Conservation (phyloP, 176 grass and related monocot species). For the Ensete glaucum region DNA sequence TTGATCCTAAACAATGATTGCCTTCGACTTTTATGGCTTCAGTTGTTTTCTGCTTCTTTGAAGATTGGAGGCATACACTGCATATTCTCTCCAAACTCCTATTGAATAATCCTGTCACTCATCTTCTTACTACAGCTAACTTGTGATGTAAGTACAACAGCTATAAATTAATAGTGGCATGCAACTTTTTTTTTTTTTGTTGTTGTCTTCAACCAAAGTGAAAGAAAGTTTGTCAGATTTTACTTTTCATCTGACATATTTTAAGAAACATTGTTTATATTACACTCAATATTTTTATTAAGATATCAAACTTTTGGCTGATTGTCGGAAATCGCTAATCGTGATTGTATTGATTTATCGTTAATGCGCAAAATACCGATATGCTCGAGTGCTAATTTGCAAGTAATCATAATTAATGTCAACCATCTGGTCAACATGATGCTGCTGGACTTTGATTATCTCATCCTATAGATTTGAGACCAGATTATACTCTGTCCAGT, state of each 20-base stretch:
- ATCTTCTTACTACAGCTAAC: neutral
- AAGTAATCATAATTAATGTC: too few relatives aligned
- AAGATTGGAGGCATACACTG: neutral
- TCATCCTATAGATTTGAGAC: too few relatives aligned
- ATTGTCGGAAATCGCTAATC: neutral
- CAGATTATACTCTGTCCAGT: too few relatives aligned
- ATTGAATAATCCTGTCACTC: neutral
- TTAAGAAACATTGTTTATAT: neutral
- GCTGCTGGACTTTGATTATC: too few relatives aligned
- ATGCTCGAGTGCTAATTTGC: neutral
- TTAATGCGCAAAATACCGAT: too few relatives aligned
- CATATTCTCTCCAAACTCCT: neutral
- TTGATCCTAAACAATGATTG: too few relatives aligned
- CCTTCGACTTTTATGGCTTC: too few relatives aligned
- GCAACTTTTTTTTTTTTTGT: neutral
- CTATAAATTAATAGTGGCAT: neutral
- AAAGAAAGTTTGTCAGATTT: neutral
- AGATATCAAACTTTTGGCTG: slow-evolving; percentile 14
- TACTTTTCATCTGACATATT: neutral
- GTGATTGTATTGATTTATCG: too few relatives aligned
- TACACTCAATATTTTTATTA: neutral
- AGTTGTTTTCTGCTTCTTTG: too few relatives aligned
- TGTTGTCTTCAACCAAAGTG: neutral
- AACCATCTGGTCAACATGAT: too few relatives aligned
- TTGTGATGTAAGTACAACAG: neutral